Evolutionary conservation across 2,329 filamentous ascomycete species (phyloP).

Genomic region (Fusarium xyrophilum): DNA sequence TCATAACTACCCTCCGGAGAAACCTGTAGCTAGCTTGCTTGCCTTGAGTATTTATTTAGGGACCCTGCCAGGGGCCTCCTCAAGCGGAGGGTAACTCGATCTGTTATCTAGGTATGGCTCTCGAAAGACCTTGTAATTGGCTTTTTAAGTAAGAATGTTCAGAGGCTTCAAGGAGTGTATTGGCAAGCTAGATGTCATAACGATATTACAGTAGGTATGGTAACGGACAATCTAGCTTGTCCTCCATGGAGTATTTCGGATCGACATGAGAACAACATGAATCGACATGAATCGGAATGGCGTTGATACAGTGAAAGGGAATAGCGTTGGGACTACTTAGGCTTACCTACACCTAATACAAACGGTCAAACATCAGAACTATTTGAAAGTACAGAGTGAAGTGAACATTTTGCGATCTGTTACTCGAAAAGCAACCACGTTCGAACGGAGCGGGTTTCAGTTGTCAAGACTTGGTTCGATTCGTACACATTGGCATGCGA

Average conservation of each 20-base stretch:
- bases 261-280: background rate
- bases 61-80: too few species aligned
- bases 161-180: too few species aligned
- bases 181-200: too few species aligned
- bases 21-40: too few species aligned
- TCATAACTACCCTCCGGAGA: too few species aligned
- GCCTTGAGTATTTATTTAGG: too few species aligned
- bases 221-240: too few species aligned
- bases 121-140: too few species aligned
- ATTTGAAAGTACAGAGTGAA: background rate
- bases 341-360: constrained; percentile 13
- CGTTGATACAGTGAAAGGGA: constrained; percentile 17
- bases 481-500: rapidly evolving
- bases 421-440: rapidly evolving
- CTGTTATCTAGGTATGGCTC: too few species aligned
- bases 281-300: background rate
- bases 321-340: constrained; percentile 13
- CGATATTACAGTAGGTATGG: too few species aligned
- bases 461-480: rapidly evolving
- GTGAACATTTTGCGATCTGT: rapidly evolving
- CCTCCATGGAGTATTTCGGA: background rate
- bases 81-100: too few species aligned
- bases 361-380: background rate
- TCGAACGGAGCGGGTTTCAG: rapidly evolving
- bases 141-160: too few species aligned